A percentile compares a stretch with the other conserved stretches of the same genome.
phyloP scores from a whole-genome alignment of 768 basidiomycete species.

The Macrolepiota albuminosa region DNA sequence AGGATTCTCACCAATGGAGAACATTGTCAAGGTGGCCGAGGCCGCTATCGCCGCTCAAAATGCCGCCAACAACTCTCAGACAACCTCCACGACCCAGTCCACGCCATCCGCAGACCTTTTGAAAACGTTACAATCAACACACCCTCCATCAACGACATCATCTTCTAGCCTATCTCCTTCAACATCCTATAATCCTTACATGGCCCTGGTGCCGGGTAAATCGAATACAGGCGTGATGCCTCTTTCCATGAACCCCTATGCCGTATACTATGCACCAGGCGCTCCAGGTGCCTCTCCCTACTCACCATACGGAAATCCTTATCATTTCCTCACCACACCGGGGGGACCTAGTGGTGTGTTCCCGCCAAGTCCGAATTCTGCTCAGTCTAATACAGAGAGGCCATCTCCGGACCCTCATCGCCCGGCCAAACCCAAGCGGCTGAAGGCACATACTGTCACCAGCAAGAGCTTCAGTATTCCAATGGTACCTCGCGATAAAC shows the following conservation, averaged over 20 bases:
- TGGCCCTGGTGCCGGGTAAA: slow-evolving; percentile 14
- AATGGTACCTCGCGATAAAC: slow-evolving; percentile 70
- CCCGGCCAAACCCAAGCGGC: slow-evolving; percentile 65
- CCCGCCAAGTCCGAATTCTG: slow-evolving; percentile 25
- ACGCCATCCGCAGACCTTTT: slow-evolving; percentile 3
- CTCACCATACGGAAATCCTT: slow-evolving; percentile 37
- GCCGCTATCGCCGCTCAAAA: slow-evolving; percentile 31
- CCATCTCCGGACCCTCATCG: slow-evolving; percentile 34
- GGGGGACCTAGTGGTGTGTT: slow-evolving; percentile 33
- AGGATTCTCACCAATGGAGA: slow-evolving; percentile 25
- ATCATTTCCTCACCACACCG: slow-evolving; percentile 38
- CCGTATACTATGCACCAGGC: slow-evolving; percentile 36
- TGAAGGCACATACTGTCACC: slow-evolving; percentile 78
- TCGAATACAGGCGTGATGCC: slow-evolving; percentile 16
- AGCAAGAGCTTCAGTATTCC: slow-evolving; percentile 68
- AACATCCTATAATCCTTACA: slow-evolving; percentile 21
- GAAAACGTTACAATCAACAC: neutral
- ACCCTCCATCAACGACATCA: slow-evolving; percentile 1
- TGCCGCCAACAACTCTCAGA: slow-evolving; percentile 14
- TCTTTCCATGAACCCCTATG: slow-evolving; percentile 34
- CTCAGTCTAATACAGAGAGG: slow-evolving; percentile 20
- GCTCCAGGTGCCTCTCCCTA: slow-evolving; percentile 32
- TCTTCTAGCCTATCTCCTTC: slow-evolving; percentile 15
- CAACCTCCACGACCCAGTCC: neutral
- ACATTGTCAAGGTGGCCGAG: slow-evolving; percentile 33